Percentiles rank a stretch among this genome's conserved stretches.
Conservation (phyloP, 805 yeast genomes). For the Brettanomyces bruxellensis region DNA sequence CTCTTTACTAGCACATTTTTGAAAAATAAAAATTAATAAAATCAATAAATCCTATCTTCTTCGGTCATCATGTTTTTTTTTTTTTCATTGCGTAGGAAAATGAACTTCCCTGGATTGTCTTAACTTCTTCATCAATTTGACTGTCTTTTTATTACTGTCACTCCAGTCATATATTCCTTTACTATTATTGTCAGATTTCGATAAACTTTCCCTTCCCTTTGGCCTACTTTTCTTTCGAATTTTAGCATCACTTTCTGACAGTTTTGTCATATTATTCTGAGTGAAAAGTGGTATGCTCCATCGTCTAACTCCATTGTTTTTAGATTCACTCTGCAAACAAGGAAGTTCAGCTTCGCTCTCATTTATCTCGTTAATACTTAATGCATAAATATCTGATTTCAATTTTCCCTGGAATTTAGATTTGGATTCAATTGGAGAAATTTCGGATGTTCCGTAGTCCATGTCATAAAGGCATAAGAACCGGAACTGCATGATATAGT, state of each 20-base stretch:
- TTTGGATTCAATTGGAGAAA: not conserved
- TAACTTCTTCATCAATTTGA: slow-evolving; percentile 4
- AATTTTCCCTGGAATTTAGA: not conserved
- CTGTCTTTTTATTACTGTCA: slow-evolving; percentile 1
- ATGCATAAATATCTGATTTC: not conserved
- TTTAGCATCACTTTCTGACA: slow-evolving; percentile 17
- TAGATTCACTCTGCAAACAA: slow-evolving; percentile 9
- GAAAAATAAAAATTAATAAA: too few relatives aligned
- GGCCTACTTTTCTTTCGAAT: slow-evolving; percentile 5
- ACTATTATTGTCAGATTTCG: not conserved
- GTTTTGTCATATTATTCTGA: slow-evolving; percentile 19
- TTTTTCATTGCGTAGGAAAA: not conserved
- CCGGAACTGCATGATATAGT: slow-evolving; percentile 40
- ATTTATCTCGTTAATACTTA: not conserved
- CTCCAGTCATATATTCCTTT: not conserved
- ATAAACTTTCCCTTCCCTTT: not conserved
- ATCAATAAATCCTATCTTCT: not conserved
- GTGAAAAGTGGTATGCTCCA: slow-evolving; percentile 33
- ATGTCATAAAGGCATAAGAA: slow-evolving; percentile 31
- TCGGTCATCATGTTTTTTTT: not conserved
- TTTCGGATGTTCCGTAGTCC: slow-evolving; percentile 8
- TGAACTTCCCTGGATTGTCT: slow-evolving; percentile 3
- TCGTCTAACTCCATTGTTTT: slow-evolving; percentile 1
- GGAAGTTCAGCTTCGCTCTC: slow-evolving; percentile 14
- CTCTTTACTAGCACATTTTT: too few relatives aligned